Percentiles rank a stretch among this genome's conserved stretches.
Conservation (phyloP, 2,329 filamentous ascomycete species). For the Alternaria panax region DNA sequence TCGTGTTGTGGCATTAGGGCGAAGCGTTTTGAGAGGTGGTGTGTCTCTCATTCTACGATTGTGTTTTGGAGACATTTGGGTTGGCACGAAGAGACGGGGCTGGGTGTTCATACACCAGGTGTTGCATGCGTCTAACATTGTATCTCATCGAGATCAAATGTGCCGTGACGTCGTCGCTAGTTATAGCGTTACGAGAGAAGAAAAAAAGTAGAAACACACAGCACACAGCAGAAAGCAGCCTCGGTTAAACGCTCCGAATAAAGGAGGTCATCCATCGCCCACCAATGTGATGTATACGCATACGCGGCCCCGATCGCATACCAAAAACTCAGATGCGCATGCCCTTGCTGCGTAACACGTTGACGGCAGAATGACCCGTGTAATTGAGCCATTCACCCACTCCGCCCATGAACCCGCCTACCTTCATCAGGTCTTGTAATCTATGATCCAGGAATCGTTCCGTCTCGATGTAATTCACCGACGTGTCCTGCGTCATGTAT, state of each 20-base stretch:
- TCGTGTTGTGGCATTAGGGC: no score
- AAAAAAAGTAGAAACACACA: constrained; percentile 1
- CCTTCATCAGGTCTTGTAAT: constrained; percentile 70
- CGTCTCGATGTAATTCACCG: constrained; percentile 76
- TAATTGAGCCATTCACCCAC: constrained; percentile 83
- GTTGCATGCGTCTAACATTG: not conserved
- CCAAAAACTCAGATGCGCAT: constrained; percentile 73
- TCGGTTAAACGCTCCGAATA: not conserved
- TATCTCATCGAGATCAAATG: constrained; percentile 9
- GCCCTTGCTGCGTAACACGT: constrained; percentile 87
- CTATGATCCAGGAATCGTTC: constrained; percentile 79
- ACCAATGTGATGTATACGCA: no score
- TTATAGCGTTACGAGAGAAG: not conserved
- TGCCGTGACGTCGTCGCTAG: constrained; percentile 1
- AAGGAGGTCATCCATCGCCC: no score
- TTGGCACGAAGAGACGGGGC: no score
- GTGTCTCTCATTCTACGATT: no score
- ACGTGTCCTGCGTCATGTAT: constrained; percentile 91
- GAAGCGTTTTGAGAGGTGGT: no score
- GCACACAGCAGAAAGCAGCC: no score
- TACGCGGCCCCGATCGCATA: no score
- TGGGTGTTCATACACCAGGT: not conserved
- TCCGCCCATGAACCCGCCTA: constrained; percentile 69
- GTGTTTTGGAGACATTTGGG: no score
- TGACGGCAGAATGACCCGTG: constrained; percentile 77